Base-by-base conservation (phyloP, 495 filamentous ascomycete species). In the Amphirosellinia nigrospora region DNA sequence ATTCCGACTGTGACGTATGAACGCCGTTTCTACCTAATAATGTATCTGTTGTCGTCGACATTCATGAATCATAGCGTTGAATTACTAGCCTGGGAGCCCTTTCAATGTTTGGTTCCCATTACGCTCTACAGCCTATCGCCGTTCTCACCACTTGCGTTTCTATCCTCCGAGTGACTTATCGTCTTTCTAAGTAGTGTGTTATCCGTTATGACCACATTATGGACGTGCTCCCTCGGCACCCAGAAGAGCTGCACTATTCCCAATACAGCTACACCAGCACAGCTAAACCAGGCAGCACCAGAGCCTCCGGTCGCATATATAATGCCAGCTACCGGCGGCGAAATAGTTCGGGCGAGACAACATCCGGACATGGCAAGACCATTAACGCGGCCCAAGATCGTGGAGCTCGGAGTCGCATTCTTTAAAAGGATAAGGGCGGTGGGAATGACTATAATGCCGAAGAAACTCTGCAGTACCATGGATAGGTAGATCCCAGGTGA, bases 381-480 rank as follows among this genome's bases (percentile, higher is more conserved):
- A 68, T 93, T 93, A 74, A 93, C 89, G 72, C 87, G 91, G 0
- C 91, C 91, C 39, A 93, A 79, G 9, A 86, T 82, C 0, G 81
- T 85, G 13, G 85, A 82, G 0, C 86, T 86, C 8, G 90, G 89
- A 23, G 89, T 88, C 5, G 91, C 88, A 81, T 92, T 89, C 71
- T 92, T 93, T 73, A 93, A 81, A 7, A 93, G 81, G 41, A 93
- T 92, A 60, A 93, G 81, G 3, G 91, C 83, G 8, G 91, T 83
- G 0, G 91, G 91, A 70, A 90, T 91, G 28, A 85, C 89, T 59
- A 93, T 80, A 70, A 92, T 93, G 9, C 87, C 89, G 69, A 91
- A 87, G 70, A 90, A 82, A 71, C 91, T 91, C 55, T 91, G 88
- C 52, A 92, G 81, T 13, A 85, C 77, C 34, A 93, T 78, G 56